phyloP scores from a whole-genome alignment of 176 grass and related monocot genomes.

The Triticum monococcum region DNA sequence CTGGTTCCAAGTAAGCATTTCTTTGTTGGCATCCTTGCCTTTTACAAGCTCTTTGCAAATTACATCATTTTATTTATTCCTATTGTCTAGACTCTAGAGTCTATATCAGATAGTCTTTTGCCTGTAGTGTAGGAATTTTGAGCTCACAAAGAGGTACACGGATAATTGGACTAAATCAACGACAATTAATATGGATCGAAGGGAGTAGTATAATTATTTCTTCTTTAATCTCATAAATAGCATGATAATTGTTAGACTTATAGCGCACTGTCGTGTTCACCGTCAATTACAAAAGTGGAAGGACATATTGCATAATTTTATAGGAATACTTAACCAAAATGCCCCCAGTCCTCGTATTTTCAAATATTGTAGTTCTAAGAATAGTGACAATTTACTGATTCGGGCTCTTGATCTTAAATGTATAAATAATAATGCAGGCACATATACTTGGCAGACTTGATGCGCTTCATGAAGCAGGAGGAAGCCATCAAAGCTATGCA shows the following conservation, averaged over 20 bases:
- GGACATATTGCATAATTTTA: not conserved
- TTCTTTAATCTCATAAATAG: too few species aligned
- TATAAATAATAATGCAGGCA: slow-evolving; percentile 49
- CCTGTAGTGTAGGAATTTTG: too few species aligned
- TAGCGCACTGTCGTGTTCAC: not conserved
- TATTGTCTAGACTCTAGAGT: not conserved
- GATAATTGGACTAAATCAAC: too few species aligned
- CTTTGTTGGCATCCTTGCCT: not conserved
- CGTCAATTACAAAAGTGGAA: not conserved
- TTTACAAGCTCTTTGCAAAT: not conserved
- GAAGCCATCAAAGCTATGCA: slow-evolving; percentile 63
- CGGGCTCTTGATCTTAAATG: not conserved
- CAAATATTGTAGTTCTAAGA: not conserved
- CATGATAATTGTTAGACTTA: not conserved
- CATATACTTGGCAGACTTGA: slow-evolving; percentile 72
- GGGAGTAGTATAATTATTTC: too few species aligned
- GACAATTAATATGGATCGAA: too few species aligned
- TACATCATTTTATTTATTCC: not conserved
- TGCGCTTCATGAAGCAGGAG: slow-evolving; percentile 70
- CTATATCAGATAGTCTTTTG: not conserved
- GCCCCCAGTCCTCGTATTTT: not conserved
- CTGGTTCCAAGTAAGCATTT: slow-evolving; percentile 32
- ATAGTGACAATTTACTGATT: not conserved
- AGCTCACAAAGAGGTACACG: too few species aligned
- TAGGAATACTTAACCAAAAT: not conserved